Evolutionary conservation across 768 basidiomycete species (phyloP).

Genomic region (Amanita molliuscula): DNA sequence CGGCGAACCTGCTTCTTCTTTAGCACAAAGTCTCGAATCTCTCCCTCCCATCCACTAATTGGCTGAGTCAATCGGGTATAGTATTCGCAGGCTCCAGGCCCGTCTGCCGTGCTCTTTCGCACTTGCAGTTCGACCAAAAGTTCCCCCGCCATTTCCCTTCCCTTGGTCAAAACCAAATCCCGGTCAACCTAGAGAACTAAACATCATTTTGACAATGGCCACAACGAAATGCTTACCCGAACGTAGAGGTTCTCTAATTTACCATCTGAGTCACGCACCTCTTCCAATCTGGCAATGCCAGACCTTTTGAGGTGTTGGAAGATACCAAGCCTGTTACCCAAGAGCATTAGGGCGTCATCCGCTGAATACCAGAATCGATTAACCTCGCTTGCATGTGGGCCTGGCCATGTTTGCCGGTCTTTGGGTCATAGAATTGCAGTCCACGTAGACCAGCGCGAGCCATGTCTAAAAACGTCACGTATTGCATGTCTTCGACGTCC

Average conservation of each 20-base stretch:
- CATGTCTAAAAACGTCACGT: slow-evolving; percentile 77
- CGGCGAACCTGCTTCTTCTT: slow-evolving; percentile 58
- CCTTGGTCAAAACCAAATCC: slow-evolving; percentile 50
- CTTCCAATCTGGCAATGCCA: slow-evolving; percentile 63
- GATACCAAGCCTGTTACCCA: slow-evolving; percentile 56
- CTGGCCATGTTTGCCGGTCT: slow-evolving; percentile 74
- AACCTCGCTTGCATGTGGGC: slow-evolving; percentile 89
- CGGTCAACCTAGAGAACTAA: slow-evolving; percentile 52
- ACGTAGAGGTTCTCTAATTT: slow-evolving; percentile 60
- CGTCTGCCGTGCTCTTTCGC: slow-evolving; percentile 79
- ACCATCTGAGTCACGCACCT: slow-evolving; percentile 47
- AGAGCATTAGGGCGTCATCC: slow-evolving; percentile 3
- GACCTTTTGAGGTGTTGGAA: slow-evolving; percentile 66
- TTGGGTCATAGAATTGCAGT: slow-evolving; percentile 77
- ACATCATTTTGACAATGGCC: background rate
- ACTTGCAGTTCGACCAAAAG: slow-evolving; percentile 76
- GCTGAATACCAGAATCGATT: slow-evolving; percentile 11
- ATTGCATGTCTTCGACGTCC: slow-evolving; percentile 71
- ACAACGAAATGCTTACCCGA: slow-evolving; percentile 32
- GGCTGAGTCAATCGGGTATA: slow-evolving; percentile 77
- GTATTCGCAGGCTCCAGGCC: slow-evolving; percentile 65
- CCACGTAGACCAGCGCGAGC: slow-evolving; percentile 74
- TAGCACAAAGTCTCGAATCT: slow-evolving; percentile 69
- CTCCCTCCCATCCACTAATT: slow-evolving; percentile 57
- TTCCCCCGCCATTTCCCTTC: slow-evolving; percentile 58